Evolutionary conservation across 176 grass and related monocot genomes (phyloP).

Genomic region (Phragmites australis): DNA sequence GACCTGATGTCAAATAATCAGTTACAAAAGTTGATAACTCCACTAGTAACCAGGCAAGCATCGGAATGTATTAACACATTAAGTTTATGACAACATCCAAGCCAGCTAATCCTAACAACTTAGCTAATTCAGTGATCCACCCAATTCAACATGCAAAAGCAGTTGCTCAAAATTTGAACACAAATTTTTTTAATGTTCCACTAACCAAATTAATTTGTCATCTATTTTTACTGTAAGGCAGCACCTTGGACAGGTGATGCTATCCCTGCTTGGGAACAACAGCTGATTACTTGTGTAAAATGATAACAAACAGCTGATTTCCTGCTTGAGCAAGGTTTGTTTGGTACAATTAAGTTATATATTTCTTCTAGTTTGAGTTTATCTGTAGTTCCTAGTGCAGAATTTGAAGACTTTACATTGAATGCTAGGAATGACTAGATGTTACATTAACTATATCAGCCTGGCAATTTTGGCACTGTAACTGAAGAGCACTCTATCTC

Average conservation of each 20-base stretch:
- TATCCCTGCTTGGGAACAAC: background rate
- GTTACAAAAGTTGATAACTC: background rate
- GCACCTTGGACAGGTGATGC: background rate
- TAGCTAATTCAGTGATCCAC: background rate
- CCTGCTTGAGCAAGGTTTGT: background rate
- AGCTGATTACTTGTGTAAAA: background rate
- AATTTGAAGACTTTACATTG: background rate
- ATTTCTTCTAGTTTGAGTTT: background rate
- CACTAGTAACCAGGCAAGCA: background rate
- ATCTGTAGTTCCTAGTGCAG: background rate
- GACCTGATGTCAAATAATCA: slow-evolving; percentile 43
- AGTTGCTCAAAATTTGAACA: background rate
- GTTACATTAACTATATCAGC: background rate
- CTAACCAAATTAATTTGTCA: background rate
- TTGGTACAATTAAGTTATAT: background rate
- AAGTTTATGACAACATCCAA: background rate
- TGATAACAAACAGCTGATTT: background rate
- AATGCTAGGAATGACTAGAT: background rate
- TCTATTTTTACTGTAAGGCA: background rate
- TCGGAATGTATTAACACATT: background rate
- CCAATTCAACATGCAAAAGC: background rate
- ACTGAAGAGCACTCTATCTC: background rate
- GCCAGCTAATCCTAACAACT: background rate
- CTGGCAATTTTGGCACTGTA: background rate
- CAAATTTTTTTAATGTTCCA: background rate